phyloP scores from a whole-genome alignment of 768 basidiomycete genomes.

The Clathrus columnatus region DNA sequence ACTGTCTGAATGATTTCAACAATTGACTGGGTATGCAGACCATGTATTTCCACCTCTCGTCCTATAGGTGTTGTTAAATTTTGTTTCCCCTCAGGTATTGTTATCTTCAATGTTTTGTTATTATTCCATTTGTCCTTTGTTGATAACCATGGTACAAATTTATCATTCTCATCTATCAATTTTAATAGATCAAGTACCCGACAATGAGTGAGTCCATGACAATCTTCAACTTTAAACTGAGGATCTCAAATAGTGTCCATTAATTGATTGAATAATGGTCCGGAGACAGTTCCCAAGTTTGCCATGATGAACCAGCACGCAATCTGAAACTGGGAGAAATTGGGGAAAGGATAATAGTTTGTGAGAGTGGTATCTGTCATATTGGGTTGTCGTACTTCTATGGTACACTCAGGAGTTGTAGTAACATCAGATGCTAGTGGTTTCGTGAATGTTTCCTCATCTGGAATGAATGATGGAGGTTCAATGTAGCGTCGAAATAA shows the following conservation, averaged over 20 bases:
- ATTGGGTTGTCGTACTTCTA: no score
- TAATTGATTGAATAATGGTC: neutral
- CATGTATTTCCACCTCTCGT: constrained; percentile 19
- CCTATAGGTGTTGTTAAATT: neutral
- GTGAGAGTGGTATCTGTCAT: no score
- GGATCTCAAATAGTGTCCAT: neutral
- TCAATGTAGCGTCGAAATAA: no score
- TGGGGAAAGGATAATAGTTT: neutral
- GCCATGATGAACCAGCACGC: neutral
- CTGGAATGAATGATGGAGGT: no score
- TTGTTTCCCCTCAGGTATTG: constrained; percentile 19
- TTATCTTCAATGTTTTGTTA: constrained; percentile 16
- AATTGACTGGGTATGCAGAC: constrained; percentile 20
- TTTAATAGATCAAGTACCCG: neutral
- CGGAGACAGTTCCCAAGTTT: neutral
- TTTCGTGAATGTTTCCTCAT: no score
- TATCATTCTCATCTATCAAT: neutral
- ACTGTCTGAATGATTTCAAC: constrained; percentile 19
- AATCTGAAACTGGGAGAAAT: neutral
- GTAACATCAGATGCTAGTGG: no score
- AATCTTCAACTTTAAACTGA: neutral
- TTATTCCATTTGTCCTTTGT: neutral
- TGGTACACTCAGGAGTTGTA: no score
- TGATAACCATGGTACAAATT: no score
- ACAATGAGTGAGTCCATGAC: neutral